phyloP scores from a whole-genome alignment of 257 asterid species.

The Solanum dulcamara region DNA sequence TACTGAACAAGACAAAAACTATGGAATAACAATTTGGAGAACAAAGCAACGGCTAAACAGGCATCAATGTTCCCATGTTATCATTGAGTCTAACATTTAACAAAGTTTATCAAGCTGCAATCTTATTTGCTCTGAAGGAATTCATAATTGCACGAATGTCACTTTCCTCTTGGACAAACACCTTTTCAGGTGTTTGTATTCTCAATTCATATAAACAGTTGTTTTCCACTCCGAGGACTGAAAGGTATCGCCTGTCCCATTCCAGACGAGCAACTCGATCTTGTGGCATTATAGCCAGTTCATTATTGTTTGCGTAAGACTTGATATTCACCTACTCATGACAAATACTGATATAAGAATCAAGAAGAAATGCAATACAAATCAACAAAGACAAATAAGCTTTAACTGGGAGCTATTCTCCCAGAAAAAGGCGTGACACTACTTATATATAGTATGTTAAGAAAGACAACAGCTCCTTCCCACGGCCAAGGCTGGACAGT shows the following conservation, averaged over 20 bases:
- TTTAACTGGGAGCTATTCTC: not conserved
- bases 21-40: not conserved
- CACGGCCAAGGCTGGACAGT: not conserved
- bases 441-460: not conserved
- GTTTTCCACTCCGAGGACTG: slow-evolving; percentile 96
- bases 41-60: not conserved
- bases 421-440: not conserved
- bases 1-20: not conserved
- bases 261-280: slow-evolving; percentile 69
- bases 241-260: slow-evolving; percentile 82
- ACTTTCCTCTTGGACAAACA: slow-evolving; percentile 57
- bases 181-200: slow-evolving; percentile 74
- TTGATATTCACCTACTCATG: slow-evolving; percentile 60
- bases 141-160: slow-evolving; percentile 71
- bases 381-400: not conserved
- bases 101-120: slow-evolving; percentile 22
- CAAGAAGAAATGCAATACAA: not conserved
- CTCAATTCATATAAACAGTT: slow-evolving; percentile 60
- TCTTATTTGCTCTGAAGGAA: slow-evolving; percentile 68
- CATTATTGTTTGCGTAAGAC: slow-evolving; percentile 93
- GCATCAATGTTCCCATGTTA: not conserved
- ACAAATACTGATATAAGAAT: not conserved
- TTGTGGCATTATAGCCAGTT: slow-evolving; percentile 88
- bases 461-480: not conserved
- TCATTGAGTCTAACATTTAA: not conserved